A percentile compares a stretch with the other conserved stretches of the same genome.
Conservation (phyloP, 2,329 filamentous ascomycete genomes). For the Myriangium duriaei region DNA sequence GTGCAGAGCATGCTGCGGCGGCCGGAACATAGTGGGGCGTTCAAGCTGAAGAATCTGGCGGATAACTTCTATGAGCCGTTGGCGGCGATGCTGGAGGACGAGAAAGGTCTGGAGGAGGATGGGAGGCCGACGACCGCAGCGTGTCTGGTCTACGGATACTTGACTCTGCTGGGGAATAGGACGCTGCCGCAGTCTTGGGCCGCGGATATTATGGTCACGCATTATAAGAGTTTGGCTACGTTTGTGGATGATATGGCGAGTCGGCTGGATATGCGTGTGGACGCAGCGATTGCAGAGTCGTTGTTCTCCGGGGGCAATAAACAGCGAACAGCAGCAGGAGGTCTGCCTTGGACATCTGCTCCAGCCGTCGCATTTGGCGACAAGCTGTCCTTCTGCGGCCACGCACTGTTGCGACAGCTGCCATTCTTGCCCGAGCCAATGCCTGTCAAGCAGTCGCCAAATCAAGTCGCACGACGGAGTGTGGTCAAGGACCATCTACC, state of each 20-base stretch:
- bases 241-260: constrained; percentile 23
- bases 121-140: constrained; percentile 53
- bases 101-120: constrained; percentile 43
- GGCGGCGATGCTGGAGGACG: constrained; percentile 46
- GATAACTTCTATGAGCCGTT: constrained; percentile 60
- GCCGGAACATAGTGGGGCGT: constrained; percentile 58
- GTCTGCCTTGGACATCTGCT: constrained; percentile 18
- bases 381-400: constrained; percentile 3
- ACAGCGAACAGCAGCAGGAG: constrained; percentile 2
- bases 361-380: constrained; percentile 6
- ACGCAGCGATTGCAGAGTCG: constrained; percentile 15
- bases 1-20: constrained; percentile 49
- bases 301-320: constrained; percentile 6
- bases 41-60: constrained; percentile 63
- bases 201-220: constrained; percentile 40
- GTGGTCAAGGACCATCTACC: constrained; percentile 7
- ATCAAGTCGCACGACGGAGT: neutral
- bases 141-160: constrained; percentile 68
- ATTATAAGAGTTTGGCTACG: constrained; percentile 28
- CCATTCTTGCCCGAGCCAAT: constrained; percentile 7
- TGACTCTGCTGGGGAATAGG: constrained; percentile 58
- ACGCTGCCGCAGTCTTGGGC: constrained; percentile 52
- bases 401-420: constrained; percentile 7
- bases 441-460: constrained; percentile 2
- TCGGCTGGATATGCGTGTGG: constrained; percentile 15